These are phyloP conservation scores for Xylariaceae sp. DNA, from an alignment of 2,329 filamentous ascomycete genomes.

Conservation along the genomic window DNA sequence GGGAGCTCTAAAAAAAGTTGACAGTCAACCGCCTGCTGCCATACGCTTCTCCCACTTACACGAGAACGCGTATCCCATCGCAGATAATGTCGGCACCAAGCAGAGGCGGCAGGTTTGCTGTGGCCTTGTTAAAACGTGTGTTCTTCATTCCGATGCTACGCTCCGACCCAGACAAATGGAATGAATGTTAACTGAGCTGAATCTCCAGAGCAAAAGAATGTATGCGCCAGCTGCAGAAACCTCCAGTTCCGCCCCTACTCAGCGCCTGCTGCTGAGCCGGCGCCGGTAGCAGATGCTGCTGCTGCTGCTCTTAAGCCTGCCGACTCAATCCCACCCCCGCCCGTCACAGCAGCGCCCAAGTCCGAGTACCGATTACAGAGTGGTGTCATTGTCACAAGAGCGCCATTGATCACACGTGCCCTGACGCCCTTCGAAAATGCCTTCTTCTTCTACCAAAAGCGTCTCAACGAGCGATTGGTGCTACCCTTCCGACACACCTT, in stretches of 20 bases:
- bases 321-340: conserved; percentile 30
- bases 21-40: conserved; percentile 16
- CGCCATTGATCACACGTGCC: conserved; percentile 78
- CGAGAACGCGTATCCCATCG: conserved; percentile 16
- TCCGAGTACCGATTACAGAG: conserved; percentile 48
- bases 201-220: conserved; percentile 29
- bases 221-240: conserved; percentile 35
- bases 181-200: not conserved
- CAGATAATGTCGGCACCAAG: conserved; percentile 50
- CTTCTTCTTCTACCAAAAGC: conserved; percentile 95
- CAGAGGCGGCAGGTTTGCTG: conserved; percentile 49
- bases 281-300: conserved; percentile 37
- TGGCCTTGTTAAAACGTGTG: conserved; percentile 48
- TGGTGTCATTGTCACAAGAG: conserved; percentile 79
- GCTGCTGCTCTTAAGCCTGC: conserved; percentile 29
- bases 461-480: conserved; percentile 85
- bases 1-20: conserved; percentile 29
- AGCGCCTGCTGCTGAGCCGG: conserved; percentile 26
- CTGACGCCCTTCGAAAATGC: conserved; percentile 85
- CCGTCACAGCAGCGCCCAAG: conserved; percentile 25
- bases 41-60: conserved; percentile 8
- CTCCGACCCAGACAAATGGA: not conserved
- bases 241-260: conserved; percentile 34
- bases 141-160: conserved; percentile 5
- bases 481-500: conserved; percentile 85